Evolutionary conservation across 208 protist genomes (phyloP).

Genomic region (Leishmania braziliensis): DNA sequence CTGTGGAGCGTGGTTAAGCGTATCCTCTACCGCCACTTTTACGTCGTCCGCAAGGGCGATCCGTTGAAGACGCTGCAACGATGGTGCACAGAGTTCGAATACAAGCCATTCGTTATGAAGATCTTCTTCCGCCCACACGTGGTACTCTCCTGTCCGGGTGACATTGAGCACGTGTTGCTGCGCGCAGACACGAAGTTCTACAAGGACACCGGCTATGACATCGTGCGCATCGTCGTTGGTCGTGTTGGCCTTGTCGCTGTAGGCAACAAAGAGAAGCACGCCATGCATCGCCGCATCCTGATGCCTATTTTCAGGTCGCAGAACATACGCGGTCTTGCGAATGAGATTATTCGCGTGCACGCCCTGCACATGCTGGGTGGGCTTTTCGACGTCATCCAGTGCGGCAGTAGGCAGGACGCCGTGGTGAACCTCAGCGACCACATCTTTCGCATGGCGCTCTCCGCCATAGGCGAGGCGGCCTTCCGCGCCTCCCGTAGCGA

Average conservation of each 20-base stretch:
- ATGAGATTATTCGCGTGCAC: constrained; percentile 49
- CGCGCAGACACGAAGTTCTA: constrained; percentile 39
- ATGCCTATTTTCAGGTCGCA: constrained; percentile 41
- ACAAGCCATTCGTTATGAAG: constrained; percentile 59
- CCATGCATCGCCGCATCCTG: constrained; percentile 44
- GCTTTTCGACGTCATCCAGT: constrained; percentile 36
- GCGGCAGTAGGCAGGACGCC: constrained; percentile 25
- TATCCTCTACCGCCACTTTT: constrained; percentile 55
- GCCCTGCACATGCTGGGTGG: constrained; percentile 40
- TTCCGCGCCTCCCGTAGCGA: constrained; percentile 50
- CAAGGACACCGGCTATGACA: constrained; percentile 55
- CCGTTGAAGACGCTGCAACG: constrained; percentile 45
- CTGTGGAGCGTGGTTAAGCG: constrained; percentile 50
- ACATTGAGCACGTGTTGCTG: constrained; percentile 57
- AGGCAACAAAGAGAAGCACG: constrained; percentile 48
- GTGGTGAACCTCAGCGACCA: constrained; percentile 46
- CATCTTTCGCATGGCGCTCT: constrained; percentile 54
- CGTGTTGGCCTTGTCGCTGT: constrained; percentile 49
- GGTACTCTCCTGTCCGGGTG: constrained; percentile 46
- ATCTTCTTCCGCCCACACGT: constrained; percentile 59
- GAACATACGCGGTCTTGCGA: constrained; percentile 50
- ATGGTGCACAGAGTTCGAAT: constrained; percentile 44
- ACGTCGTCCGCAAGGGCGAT: constrained; percentile 47
- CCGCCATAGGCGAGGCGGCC: constrained; percentile 48
- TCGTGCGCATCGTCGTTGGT: constrained; percentile 56